Conservation (phyloP, 2,329 filamentous ascomycete genomes). For the Zymoseptoria brevis region DNA sequence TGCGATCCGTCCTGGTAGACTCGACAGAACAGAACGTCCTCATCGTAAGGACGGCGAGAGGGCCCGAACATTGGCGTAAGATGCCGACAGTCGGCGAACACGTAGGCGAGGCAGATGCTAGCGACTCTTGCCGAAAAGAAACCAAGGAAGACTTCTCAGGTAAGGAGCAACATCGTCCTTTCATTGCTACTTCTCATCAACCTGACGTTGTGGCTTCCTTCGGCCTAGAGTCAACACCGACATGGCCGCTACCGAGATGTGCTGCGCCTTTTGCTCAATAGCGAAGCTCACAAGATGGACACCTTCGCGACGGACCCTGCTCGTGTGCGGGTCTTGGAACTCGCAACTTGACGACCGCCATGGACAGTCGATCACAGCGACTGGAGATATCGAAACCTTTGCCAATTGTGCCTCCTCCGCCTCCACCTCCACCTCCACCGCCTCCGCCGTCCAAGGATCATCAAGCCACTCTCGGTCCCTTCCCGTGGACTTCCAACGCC, state of each 20-base stretch:
- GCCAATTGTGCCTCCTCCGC: constrained; percentile 11
- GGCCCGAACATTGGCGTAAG: not conserved
- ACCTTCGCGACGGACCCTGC: not conserved
- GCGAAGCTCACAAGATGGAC: not conserved
- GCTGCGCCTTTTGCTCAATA: not conserved
- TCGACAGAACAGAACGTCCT: not conserved
- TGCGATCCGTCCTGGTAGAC: not conserved
- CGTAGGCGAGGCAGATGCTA: not conserved
- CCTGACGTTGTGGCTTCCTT: not conserved
- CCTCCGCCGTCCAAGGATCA: constrained; percentile 5
- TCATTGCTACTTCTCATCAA: not conserved
- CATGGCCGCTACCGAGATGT: not conserved
- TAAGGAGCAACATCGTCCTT: not conserved
- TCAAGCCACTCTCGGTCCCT: constrained; percentile 1
- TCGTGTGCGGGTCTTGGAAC: not conserved
- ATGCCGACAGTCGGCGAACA: not conserved
- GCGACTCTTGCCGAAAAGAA: not conserved
- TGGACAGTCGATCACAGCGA: constrained; percentile 12
- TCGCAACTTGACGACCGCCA: constrained; percentile 1
- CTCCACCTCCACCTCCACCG: constrained; percentile 10
- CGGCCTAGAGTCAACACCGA: not conserved
- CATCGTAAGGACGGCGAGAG: not conserved
- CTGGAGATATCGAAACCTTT: constrained; percentile 18
- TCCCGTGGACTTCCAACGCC: constrained; percentile 24
- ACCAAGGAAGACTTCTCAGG: not conserved